A percentile compares a stretch with the other conserved stretches of the same genome.
Evolutionary conservation across 495 filamentous ascomycete species (phyloP).

Genomic region (Platismatia glauca): DNA sequence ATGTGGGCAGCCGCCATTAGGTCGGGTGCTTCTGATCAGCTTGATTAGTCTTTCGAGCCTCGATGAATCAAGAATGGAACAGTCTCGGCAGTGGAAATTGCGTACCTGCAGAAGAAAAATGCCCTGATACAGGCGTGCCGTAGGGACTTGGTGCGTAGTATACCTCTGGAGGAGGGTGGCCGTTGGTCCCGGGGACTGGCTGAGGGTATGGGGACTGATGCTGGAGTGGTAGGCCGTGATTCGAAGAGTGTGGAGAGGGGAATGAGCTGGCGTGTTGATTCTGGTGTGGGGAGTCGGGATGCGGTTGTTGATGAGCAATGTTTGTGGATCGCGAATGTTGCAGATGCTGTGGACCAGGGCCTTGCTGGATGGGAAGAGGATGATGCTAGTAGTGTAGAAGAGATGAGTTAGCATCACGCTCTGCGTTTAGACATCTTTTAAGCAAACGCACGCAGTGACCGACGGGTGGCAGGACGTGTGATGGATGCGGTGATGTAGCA

Average conservation of each 20-base stretch:
- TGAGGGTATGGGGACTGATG: slow-evolving; percentile 44
- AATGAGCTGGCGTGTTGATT: slow-evolving; percentile 51
- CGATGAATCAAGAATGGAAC: slow-evolving; percentile 1
- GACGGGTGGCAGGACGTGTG: neutral
- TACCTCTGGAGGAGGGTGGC: slow-evolving; percentile 53
- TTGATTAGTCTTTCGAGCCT: slow-evolving; percentile 17
- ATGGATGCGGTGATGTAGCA: neutral
- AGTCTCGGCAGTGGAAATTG: slow-evolving; percentile 11
- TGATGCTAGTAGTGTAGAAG: slow-evolving; percentile 35
- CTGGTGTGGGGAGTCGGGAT: slow-evolving; percentile 41
- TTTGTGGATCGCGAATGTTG: slow-evolving; percentile 56
- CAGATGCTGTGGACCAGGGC: slow-evolving; percentile 45
- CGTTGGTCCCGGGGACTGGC: slow-evolving; percentile 35
- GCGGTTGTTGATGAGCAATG: slow-evolving; percentile 56
- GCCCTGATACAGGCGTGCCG: slow-evolving; percentile 58
- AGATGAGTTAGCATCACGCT: slow-evolving; percentile 23
- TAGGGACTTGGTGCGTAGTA: slow-evolving; percentile 67
- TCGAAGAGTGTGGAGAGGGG: slow-evolving; percentile 42
- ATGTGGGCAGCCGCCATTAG: slow-evolving; percentile 92
- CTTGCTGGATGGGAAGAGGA: slow-evolving; percentile 34
- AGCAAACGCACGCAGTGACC: neutral
- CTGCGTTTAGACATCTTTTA: neutral
- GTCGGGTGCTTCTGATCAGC: slow-evolving; percentile 61
- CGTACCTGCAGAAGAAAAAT: slow-evolving; percentile 76
- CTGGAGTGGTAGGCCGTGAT: slow-evolving; percentile 36